Evolutionary conservation across 768 basidiomycete species (phyloP).

Genomic region (Saitozyma sp.): DNA sequence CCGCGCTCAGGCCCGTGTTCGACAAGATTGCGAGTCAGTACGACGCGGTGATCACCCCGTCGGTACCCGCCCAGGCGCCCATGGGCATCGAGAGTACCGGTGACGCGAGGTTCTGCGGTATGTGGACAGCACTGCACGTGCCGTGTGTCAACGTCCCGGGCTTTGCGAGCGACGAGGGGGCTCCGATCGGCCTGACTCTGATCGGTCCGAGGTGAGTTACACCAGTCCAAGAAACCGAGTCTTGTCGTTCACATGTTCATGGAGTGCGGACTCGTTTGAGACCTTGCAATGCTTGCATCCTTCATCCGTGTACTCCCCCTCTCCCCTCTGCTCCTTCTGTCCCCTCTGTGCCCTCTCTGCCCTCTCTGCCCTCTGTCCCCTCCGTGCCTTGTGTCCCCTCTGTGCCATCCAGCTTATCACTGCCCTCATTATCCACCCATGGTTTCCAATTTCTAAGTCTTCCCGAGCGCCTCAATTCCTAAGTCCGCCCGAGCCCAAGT

Average conservation of each 20-base stretch:
- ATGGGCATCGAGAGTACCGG: constrained; percentile 24
- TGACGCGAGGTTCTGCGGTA: constrained; percentile 31
- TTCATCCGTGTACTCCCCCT: no score
- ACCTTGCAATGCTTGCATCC: no score
- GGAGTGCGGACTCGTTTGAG: not conserved
- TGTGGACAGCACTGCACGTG: constrained; percentile 48
- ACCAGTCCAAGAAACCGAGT: no score
- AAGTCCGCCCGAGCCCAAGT: not conserved
- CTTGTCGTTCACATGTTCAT: no score
- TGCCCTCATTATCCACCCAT: no score
- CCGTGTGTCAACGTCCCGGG: constrained; percentile 45
- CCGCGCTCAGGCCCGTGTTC: constrained; percentile 35
- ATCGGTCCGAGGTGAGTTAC: constrained; percentile 40
- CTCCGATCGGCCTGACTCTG: constrained; percentile 50
- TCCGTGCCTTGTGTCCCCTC: no score
- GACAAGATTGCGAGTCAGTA: constrained; percentile 44
- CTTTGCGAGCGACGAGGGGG: constrained; percentile 38
- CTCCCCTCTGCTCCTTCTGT: no score
- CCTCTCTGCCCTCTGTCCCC: no score
- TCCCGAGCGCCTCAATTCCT: no score
- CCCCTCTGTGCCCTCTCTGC: no score
- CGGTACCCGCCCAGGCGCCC: constrained; percentile 40
- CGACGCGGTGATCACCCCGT: constrained; percentile 44
- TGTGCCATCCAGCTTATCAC: no score
- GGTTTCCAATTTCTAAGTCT: no score